phyloP scores from a whole-genome alignment of 2,329 filamentous ascomycete genomes.

The Fusarium bactridioides region DNA sequence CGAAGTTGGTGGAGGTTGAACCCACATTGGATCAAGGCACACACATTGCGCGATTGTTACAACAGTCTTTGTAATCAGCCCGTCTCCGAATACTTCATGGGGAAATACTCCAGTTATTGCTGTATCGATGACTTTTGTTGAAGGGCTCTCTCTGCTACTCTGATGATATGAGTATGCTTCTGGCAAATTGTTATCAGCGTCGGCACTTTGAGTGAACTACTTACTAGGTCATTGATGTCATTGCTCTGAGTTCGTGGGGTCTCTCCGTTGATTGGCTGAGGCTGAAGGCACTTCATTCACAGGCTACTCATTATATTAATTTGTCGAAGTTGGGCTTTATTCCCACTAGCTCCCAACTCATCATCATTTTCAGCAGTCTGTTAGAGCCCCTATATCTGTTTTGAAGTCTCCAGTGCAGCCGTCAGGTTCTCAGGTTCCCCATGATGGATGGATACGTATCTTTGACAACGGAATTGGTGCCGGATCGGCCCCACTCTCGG shows the following conservation, averaged over 20 bases:
- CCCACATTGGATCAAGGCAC: conserved; percentile 4
- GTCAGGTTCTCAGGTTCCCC: not conserved
- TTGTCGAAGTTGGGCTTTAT: not conserved
- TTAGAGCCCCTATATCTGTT: not conserved
- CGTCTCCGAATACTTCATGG: conserved; percentile 5
- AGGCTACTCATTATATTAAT: not conserved
- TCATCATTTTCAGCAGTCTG: accelerated
- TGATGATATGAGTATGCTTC: not conserved
- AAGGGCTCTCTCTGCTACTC: too few species aligned
- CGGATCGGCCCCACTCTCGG: not conserved
- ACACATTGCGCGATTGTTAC: conserved; percentile 20
- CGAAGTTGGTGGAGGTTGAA: conserved; percentile 1
- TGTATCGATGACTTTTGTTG: not conserved
- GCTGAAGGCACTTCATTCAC: accelerated
- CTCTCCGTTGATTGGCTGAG: not conserved
- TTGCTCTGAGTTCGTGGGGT: not conserved
- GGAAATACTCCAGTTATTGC: not conserved
- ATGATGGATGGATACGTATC: not conserved
- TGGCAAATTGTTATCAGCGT: not conserved
- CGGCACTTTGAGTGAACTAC: not conserved
- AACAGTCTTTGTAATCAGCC: conserved; percentile 20
- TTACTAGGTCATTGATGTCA: conserved; percentile 7
- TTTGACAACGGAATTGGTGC: not conserved
- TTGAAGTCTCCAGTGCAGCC: not conserved
- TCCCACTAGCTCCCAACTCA: not conserved